Conservation (phyloP, 1,284 basidiomycete species). For the Porodaedalea pini region DNA sequence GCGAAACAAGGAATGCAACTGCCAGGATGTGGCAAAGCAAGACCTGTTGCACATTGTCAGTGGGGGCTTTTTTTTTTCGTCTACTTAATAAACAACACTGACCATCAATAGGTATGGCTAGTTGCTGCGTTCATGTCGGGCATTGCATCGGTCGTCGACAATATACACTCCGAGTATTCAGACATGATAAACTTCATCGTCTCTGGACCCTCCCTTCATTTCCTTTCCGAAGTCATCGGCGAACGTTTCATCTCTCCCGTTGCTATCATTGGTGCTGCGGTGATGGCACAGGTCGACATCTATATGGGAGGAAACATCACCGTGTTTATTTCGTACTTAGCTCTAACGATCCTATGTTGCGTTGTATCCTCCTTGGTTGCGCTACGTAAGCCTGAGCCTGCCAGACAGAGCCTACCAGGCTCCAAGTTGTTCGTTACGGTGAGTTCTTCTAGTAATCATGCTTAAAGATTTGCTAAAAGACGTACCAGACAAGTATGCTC, state of each 20-base stretch:
- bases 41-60: no score
- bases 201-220: background rate
- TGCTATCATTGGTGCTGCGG: background rate
- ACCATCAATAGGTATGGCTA: background rate
- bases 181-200: background rate
- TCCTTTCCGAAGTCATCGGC: background rate
- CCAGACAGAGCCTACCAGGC: no score
- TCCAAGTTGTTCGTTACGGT: no score
- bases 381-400: background rate
- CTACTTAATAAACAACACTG: no score
- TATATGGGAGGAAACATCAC: background rate
- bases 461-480: no score
- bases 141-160: no score
- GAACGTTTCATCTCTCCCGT: background rate
- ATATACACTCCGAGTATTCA: background rate
- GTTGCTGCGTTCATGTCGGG: background rate
- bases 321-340: background rate
- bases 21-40: no score
- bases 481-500: background rate
- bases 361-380: background rate
- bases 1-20: no score
- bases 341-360: background rate
- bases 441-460: no score
- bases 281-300: background rate
- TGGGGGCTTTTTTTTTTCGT: no score